phyloP scores from a whole-genome alignment of 73 alveolate species.

The Symbiodinium pilosum region DNA sequence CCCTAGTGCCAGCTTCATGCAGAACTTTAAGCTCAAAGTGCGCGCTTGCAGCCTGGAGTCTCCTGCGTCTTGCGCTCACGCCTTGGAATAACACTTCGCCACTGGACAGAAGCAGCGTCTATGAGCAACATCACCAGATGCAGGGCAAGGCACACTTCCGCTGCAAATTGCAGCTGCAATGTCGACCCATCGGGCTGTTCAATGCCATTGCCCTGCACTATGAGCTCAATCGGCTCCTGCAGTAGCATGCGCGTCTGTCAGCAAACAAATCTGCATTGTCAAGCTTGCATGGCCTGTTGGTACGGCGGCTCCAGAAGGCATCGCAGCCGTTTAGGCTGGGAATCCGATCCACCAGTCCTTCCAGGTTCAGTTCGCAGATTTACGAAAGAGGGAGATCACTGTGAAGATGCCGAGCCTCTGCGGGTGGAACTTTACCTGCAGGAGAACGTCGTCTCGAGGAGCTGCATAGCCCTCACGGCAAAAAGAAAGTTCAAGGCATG shows the following conservation, averaged over 20 bases:
- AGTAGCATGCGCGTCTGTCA: no score
- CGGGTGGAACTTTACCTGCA: slow-evolving; percentile 20
- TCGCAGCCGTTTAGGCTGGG: slow-evolving; percentile 10
- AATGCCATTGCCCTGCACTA: slow-evolving; percentile 16
- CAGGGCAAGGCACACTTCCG: background rate
- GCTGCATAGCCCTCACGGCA: slow-evolving; percentile 4
- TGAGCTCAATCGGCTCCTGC: slow-evolving; percentile 27
- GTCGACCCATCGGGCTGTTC: slow-evolving; percentile 10
- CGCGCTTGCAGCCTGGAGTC: background rate
- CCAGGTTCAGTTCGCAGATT: no score
- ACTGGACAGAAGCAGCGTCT: background rate
- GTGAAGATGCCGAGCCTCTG: no score
- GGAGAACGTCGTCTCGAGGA: background rate
- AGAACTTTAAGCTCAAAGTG: no score
- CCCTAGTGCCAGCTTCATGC: no score
- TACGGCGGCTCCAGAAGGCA: slow-evolving; percentile 18
- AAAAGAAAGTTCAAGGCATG: no score
- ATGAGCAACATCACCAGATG: background rate
- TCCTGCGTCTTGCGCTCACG: slow-evolving; percentile 1
- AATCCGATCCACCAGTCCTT: background rate
- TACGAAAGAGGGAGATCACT: background rate
- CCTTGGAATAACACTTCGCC: background rate
- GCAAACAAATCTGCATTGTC: background rate
- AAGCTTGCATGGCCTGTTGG: background rate
- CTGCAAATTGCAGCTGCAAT: background rate